Evolutionary conservation across 164 flowering plant species (phyloP).

Genomic region (Magnolia sinica): DNA sequence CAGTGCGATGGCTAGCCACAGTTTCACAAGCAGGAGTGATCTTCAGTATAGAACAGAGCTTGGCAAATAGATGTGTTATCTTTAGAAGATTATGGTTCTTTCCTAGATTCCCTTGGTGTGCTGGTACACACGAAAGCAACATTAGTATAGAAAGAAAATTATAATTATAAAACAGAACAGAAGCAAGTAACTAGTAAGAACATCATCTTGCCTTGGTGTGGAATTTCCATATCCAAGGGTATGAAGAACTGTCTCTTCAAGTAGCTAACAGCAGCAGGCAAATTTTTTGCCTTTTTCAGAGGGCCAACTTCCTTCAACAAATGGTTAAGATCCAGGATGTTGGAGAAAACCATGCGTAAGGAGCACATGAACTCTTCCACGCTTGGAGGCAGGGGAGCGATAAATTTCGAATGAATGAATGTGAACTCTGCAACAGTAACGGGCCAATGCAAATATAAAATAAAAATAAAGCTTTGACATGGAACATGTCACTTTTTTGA

Average conservation of each 20-base stretch:
- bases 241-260: conserved; percentile 52
- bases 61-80: conserved; percentile 54
- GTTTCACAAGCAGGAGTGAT: conserved; percentile 21
- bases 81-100: conserved; percentile 49
- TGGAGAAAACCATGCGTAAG: conserved; percentile 51
- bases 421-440: conserved; percentile 60
- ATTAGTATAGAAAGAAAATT: neutral
- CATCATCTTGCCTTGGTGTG: conserved; percentile 43
- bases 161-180: neutral
- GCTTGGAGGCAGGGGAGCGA: conserved; percentile 65
- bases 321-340: conserved; percentile 55
- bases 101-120: conserved; percentile 25
- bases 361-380: conserved; percentile 56
- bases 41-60: conserved; percentile 52
- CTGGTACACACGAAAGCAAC: conserved; percentile 25
- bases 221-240: conserved; percentile 57
- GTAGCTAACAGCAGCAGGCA: conserved; percentile 53
- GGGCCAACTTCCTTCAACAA: conserved; percentile 61
- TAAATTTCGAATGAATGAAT: conserved; percentile 70
- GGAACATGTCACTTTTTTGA: neutral
- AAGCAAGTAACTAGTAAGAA: neutral
- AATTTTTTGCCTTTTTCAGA: conserved; percentile 36
- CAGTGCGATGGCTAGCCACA: conserved; percentile 4
- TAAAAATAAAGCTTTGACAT: neutral
- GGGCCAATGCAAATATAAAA: neutral